Conservation (phyloP, 164 flowering plant genomes). For the Vitis cinerea region DNA sequence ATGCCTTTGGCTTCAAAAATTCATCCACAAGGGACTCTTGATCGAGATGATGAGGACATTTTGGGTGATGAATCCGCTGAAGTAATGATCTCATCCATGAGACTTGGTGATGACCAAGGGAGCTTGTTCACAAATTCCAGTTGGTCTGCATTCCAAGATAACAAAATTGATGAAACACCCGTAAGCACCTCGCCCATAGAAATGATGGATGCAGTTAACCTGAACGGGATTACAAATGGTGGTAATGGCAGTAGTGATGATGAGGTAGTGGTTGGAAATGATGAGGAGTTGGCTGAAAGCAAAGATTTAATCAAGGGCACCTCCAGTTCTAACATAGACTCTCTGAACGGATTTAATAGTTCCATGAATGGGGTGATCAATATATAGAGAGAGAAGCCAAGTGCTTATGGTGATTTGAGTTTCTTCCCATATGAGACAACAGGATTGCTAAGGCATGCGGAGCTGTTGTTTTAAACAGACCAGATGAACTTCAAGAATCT, state of each 20-base stretch:
- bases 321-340: slow-evolving; percentile 38
- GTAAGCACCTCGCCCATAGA: slow-evolving; percentile 53
- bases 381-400: slow-evolving; percentile 21
- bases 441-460: slow-evolving; percentile 97
- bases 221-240: slow-evolving; percentile 53
- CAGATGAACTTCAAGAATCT: slow-evolving; percentile 95
- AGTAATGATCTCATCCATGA: too few relatives aligned
- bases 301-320: slow-evolving; percentile 31
- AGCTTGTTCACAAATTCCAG: slow-evolving; percentile 95
- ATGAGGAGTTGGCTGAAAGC: slow-evolving; percentile 58
- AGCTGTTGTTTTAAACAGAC: slow-evolving; percentile 90
- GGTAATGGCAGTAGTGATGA: slow-evolving; percentile 80
- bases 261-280: slow-evolving; percentile 90
- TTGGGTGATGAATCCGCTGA: too few relatives aligned
- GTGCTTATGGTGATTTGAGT: slow-evolving; percentile 34
- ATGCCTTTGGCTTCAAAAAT: too few relatives aligned
- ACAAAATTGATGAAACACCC: slow-evolving; percentile 47
- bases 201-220: slow-evolving; percentile 62
- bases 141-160: slow-evolving; percentile 96
- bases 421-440: slow-evolving; percentile 58
- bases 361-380: slow-evolving; percentile 24
- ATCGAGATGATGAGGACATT: too few relatives aligned
- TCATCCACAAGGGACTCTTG: too few relatives aligned
- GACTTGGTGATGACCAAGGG: too few relatives aligned
- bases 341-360: slow-evolving; percentile 17